Evolutionary conservation across 345 rosid species (phyloP).

Genomic region (Linum tenue): DNA sequence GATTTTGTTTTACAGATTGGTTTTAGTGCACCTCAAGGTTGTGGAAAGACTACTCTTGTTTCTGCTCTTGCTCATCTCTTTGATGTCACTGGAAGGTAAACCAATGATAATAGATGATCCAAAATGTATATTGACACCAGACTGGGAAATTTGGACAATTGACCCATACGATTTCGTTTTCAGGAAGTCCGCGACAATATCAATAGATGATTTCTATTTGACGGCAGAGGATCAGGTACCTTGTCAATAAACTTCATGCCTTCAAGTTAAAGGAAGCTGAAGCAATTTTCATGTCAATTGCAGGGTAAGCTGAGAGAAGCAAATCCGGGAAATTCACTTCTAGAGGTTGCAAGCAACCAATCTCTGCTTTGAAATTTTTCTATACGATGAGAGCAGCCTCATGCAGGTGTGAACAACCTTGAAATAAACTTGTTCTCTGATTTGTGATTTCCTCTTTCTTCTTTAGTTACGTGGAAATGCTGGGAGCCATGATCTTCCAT

Average conservation of each 20-base stretch:
- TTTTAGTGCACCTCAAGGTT: constrained; percentile 95
- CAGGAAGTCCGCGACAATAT: constrained; percentile 81
- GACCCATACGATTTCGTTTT: constrained; percentile 8
- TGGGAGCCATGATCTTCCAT: constrained; percentile 92
- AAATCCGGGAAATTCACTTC: constrained; percentile 71
- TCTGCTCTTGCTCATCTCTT: constrained; percentile 91
- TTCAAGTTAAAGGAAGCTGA: too few species aligned
- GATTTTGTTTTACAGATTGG: constrained; percentile 49
- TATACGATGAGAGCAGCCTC: too few species aligned
- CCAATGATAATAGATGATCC: background rate
- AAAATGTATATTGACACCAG: background rate
- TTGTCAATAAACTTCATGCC: too few species aligned
- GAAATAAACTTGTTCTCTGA: too few species aligned
- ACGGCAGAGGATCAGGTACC: constrained; percentile 54
- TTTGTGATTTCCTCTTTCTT: background rate
- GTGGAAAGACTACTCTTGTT: constrained; percentile 97
- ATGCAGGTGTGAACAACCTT: too few species aligned
- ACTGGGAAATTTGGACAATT: background rate
- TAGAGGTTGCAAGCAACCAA: constrained; percentile 42
- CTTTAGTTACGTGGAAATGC: constrained; percentile 83
- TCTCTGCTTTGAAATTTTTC: too few species aligned
- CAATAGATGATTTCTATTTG: constrained; percentile 92
- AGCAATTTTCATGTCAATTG: too few species aligned
- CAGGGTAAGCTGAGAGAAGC: constrained; percentile 59
- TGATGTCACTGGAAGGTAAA: constrained; percentile 58